A percentile compares a stretch with the other conserved stretches of the same genome.
Conservation (phyloP, 2,329 filamentous ascomycete genomes). For the Fusarium marasasianum region DNA sequence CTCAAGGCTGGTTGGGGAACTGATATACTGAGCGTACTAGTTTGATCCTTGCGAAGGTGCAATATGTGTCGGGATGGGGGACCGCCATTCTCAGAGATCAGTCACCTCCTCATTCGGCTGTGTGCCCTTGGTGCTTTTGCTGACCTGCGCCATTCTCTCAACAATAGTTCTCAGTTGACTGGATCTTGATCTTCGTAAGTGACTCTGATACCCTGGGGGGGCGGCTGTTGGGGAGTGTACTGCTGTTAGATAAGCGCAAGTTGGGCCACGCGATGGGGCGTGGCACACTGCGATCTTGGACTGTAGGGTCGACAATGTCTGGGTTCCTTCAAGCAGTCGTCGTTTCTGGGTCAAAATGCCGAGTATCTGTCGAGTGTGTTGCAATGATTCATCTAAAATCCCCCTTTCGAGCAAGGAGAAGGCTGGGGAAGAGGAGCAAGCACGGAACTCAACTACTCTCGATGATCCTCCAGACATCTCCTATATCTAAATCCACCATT, state of each 20-base stretch:
- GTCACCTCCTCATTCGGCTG: not conserved
- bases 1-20: rapidly evolving
- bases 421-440: no score
- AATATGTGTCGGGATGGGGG: rapidly evolving
- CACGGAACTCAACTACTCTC: not conserved
- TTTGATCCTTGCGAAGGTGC: no score
- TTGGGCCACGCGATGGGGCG: rapidly evolving
- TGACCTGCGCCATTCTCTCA: not conserved
- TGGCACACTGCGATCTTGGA: not conserved
- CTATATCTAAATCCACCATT: rapidly evolving
- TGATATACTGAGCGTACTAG: no score
- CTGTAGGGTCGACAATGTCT: rapidly evolving
- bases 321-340: rapidly evolving
- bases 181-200: not conserved
- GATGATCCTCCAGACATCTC: not conserved
- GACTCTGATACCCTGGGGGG: rapidly evolving
- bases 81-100: not conserved
- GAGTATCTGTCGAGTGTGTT: not conserved
- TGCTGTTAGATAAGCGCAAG: rapidly evolving
- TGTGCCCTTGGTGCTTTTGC: rapidly evolving
- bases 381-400: rapidly evolving
- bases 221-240: not conserved
- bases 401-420: not conserved
- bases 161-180: no score
- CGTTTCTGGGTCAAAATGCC: rapidly evolving